Evolutionary conservation across 768 basidiomycete species (phyloP).

Genomic region (Auricularia heimuer): DNA sequence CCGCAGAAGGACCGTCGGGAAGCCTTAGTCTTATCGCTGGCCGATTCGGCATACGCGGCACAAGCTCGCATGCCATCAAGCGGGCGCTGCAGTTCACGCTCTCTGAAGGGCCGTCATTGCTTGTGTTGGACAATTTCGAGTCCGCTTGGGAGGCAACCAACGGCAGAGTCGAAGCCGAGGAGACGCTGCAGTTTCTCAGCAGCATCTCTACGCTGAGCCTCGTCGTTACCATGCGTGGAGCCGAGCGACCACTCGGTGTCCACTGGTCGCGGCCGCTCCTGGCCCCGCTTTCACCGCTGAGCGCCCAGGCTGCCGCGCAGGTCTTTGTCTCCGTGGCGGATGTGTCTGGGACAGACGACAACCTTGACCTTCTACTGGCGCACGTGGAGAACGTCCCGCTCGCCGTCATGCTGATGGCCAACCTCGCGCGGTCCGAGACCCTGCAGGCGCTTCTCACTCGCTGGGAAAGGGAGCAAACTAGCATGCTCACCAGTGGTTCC

Average conservation of each 20-base stretch:
- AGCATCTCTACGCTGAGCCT: not conserved
- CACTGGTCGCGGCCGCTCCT: not conserved
- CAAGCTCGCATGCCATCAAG: not conserved
- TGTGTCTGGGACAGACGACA: not conserved
- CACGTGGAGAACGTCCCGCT: not conserved
- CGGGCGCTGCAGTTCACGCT: not conserved
- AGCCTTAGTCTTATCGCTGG: not conserved
- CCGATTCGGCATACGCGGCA: not conserved
- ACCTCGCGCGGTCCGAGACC: not conserved
- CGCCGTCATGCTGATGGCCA: not conserved
- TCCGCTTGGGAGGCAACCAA: not conserved
- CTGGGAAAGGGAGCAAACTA: not conserved
- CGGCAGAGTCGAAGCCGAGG: not conserved
- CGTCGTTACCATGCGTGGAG: not conserved
- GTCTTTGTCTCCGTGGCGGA: not conserved
- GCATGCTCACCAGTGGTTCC: not conserved
- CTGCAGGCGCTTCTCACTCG: not conserved
- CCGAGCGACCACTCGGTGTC: not conserved
- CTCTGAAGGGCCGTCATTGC: not conserved
- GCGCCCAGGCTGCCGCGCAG: not conserved
- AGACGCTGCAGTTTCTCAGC: not conserved
- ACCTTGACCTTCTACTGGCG: not conserved
- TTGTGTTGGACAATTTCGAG: conserved; percentile 1
- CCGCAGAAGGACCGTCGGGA: not conserved
- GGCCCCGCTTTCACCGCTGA: not conserved